A percentile compares a stretch with the other conserved stretches of the same genome.
phyloP scores from a whole-genome alignment of 495 filamentous ascomycete genomes.

The Aspergillus baeticus region DNA sequence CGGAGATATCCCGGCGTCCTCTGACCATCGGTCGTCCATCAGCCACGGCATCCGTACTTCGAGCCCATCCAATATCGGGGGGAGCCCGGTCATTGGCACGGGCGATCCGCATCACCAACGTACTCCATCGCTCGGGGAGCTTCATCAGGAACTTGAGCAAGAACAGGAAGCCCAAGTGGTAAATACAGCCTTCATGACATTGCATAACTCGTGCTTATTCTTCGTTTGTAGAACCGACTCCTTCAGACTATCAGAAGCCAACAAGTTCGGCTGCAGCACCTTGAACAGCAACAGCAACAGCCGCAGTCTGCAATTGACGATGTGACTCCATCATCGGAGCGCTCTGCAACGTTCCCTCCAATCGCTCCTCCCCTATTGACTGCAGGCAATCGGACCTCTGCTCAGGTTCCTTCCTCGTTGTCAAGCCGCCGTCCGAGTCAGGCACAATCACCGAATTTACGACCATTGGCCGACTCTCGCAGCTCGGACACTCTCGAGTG shows the following conservation, averaged over 20 bases:
- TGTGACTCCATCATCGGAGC: slow-evolving; percentile 63
- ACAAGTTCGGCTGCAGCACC: slow-evolving; percentile 75
- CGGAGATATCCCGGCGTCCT: slow-evolving; percentile 36
- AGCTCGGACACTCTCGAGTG: slow-evolving; percentile 30
- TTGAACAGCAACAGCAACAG: slow-evolving; percentile 47
- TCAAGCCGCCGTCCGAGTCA: slow-evolving; percentile 51
- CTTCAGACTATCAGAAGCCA: slow-evolving; percentile 86
- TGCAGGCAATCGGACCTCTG: slow-evolving; percentile 28
- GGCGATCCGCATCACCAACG: slow-evolving; percentile 65
- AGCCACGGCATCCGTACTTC: slow-evolving; percentile 47
- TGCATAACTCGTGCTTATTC: not conserved
- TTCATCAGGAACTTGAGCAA: slow-evolving; percentile 92
- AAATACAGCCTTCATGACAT: not conserved
- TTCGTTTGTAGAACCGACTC: slow-evolving; percentile 67
- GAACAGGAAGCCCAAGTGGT: slow-evolving; percentile 96
- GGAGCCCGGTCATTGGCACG: slow-evolving; percentile 56
- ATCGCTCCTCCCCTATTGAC: slow-evolving; percentile 34
- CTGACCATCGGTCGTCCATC: slow-evolving; percentile 46
- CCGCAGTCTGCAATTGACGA: slow-evolving; percentile 55
- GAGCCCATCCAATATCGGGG: slow-evolving; percentile 57
- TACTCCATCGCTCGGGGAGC: slow-evolving; percentile 83
- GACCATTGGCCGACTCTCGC: slow-evolving; percentile 29
- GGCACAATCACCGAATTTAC: slow-evolving; percentile 36
- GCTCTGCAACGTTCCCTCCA: slow-evolving; percentile 54
- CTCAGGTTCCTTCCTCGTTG: slow-evolving; percentile 41